Percentiles rank a stretch among this genome's conserved stretches.
Evolutionary conservation across 257 asterid genomes (phyloP).

Genomic region (Fraxinus pennsylvanica): DNA sequence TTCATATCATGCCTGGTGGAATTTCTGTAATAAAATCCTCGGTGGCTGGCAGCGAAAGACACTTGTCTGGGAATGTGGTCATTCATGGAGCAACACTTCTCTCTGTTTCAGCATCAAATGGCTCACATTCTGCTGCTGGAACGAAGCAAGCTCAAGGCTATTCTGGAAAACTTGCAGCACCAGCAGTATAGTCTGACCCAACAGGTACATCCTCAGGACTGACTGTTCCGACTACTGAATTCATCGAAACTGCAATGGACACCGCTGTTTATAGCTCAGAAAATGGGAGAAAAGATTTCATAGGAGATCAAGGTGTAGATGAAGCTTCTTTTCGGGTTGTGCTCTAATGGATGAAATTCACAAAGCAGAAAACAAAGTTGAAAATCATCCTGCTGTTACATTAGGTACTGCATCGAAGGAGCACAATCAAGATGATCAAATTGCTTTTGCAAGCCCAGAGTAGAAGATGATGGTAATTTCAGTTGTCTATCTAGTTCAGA

Average conservation of each 20-base stretch:
- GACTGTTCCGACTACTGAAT: no score
- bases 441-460: slow-evolving; percentile 1
- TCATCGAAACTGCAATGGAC: slow-evolving; percentile 19
- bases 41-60: slow-evolving; percentile 24
- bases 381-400: slow-evolving; percentile 31
- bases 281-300: slow-evolving; percentile 29
- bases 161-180: no score
- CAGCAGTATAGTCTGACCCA: no score
- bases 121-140: slow-evolving; percentile 38
- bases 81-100: slow-evolving; percentile 34
- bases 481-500: no score
- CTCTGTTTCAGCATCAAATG: slow-evolving; percentile 57
- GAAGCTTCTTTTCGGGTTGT: slow-evolving; percentile 20
- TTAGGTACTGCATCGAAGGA: slow-evolving; percentile 34
- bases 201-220: no score
- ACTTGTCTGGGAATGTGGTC: slow-evolving; percentile 72
- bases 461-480: no score
- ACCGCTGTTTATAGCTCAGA: slow-evolving; percentile 26
- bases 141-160: slow-evolving; percentile 36
- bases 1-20: slow-evolving; percentile 64
- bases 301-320: neutral
- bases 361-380: slow-evolving; percentile 31
- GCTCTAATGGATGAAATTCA: slow-evolving; percentile 25
- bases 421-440: slow-evolving; percentile 28
- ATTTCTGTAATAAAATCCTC: slow-evolving; percentile 48